Conservation (phyloP, 2,329 filamentous ascomycete species). For the Colletotrichum endophyticum region DNA sequence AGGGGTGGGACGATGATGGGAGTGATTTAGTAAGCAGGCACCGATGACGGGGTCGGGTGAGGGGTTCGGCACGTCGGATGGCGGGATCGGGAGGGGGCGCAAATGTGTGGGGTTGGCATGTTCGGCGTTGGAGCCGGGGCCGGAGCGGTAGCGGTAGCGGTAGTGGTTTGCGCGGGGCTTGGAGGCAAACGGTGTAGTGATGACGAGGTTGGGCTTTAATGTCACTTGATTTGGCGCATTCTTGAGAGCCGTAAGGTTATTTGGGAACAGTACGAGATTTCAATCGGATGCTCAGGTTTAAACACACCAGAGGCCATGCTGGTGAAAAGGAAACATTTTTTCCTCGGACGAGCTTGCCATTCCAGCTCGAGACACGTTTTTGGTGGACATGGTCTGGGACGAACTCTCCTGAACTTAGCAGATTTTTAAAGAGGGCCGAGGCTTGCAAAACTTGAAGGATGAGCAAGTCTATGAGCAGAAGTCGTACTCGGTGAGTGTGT, state of each 20-base stretch:
- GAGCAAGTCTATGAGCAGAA: background rate
- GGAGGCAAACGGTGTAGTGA: accelerated
- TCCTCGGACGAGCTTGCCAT: background rate
- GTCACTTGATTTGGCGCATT: too few species aligned
- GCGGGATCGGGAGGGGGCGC: background rate
- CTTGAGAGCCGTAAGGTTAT: too few species aligned
- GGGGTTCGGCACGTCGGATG: background rate
- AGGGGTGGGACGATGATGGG: background rate
- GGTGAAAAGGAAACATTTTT: accelerated
- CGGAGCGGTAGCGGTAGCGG: background rate
- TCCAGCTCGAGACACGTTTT: background rate
- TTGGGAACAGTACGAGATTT: too few species aligned
- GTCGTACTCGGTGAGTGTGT: background rate
- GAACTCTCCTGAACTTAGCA: background rate
- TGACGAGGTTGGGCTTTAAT: too few species aligned
- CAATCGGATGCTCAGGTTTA: background rate
- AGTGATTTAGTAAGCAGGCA: background rate
- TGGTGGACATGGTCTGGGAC: accelerated
- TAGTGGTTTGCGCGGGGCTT: background rate
- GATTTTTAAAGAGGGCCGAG: accelerated
- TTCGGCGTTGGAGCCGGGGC: background rate
- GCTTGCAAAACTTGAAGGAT: background rate
- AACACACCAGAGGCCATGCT: accelerated
- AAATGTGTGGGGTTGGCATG: background rate
- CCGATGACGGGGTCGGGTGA: background rate